Percentiles rank a stretch among this genome's conserved stretches.
Conservation (phyloP, 2,329 filamentous ascomycete genomes). For the Nannizziopsis barbatae region DNA sequence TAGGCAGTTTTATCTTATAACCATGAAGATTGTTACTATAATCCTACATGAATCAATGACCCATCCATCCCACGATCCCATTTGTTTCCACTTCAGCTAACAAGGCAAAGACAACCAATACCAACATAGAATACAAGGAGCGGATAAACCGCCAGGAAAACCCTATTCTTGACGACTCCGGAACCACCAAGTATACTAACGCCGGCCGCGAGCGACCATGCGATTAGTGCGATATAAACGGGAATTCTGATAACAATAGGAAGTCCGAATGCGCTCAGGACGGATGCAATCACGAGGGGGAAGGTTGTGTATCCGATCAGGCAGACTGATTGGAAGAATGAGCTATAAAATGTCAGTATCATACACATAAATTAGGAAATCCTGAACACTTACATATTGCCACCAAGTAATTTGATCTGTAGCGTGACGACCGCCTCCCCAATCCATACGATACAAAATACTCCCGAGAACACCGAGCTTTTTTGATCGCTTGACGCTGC, state of each 20-base stretch:
- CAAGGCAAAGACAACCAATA: constrained; percentile 90
- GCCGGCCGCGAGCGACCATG: constrained; percentile 88
- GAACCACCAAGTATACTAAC: constrained; percentile 93
- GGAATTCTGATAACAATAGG: constrained; percentile 75
- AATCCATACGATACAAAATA: constrained; percentile 95
- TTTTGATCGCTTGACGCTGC: constrained; percentile 68
- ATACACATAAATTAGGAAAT: not conserved
- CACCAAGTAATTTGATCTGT: constrained; percentile 91
- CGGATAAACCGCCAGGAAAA: constrained; percentile 87
- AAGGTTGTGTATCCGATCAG: constrained; percentile 98
- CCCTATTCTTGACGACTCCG: constrained; percentile 87
- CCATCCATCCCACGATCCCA: no score
- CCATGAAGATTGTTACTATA: no score
- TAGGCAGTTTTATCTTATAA: no score
- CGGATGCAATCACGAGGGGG: constrained; percentile 81
- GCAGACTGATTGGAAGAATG: constrained; percentile 93
- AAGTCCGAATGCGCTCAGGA: constrained; percentile 73
- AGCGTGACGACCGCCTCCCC: constrained; percentile 94
- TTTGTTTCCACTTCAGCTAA: constrained; percentile 52
- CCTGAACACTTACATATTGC: constrained; percentile 69
- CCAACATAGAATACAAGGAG: constrained; percentile 91
- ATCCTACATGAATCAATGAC: no score
- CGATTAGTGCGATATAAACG: constrained; percentile 75
- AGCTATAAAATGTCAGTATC: constrained; percentile 44
- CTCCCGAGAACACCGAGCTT: constrained; percentile 83